Percentiles rank a stretch among this genome's conserved stretches.
Conservation (phyloP, 768 basidiomycete genomes). For the Lentinula edodes region DNA sequence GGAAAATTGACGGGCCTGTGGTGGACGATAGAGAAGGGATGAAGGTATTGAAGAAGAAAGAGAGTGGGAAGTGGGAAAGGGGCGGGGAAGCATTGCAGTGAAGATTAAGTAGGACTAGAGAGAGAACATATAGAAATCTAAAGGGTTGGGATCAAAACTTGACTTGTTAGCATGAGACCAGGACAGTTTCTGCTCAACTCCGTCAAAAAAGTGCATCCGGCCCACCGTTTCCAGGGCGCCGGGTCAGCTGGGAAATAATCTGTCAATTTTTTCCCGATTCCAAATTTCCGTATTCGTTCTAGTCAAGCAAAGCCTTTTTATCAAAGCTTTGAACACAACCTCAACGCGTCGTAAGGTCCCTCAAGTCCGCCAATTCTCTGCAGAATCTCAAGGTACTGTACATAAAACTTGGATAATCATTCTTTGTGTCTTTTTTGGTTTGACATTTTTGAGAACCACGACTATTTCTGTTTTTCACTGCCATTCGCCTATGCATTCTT, state of each 20-base stretch:
- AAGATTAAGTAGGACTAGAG: slow-evolving; percentile 9
- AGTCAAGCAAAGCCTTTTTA: not conserved
- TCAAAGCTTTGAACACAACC: not conserved
- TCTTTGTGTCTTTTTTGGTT: not conserved
- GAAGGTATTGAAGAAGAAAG: slow-evolving; percentile 19
- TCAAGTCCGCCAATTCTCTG: too few relatives aligned
- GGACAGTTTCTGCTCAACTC: slow-evolving; percentile 9
- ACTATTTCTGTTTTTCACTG: not conserved
- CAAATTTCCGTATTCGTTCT: not conserved
- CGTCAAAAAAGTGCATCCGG: not conserved
- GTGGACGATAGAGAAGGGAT: slow-evolving; percentile 33
- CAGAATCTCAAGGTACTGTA: too few relatives aligned
- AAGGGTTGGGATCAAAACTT: slow-evolving; percentile 1
- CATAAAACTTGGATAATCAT: too few relatives aligned
- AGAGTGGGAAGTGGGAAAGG: slow-evolving; percentile 27
- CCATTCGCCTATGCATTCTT: not conserved
- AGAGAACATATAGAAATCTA: slow-evolving; percentile 13
- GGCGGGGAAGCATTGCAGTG: slow-evolving; percentile 16
- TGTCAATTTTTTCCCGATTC: not conserved
- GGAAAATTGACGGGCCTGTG: slow-evolving; percentile 41
- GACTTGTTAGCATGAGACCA: not conserved
- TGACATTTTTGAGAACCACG: not conserved
- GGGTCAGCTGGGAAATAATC: slow-evolving; percentile 10
- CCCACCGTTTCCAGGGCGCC: slow-evolving; percentile 22
- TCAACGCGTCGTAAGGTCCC: not conserved